Base-by-base conservation (phyloP, 2,329 filamentous ascomycete species). In the Fusarium veterinarium region DNA sequence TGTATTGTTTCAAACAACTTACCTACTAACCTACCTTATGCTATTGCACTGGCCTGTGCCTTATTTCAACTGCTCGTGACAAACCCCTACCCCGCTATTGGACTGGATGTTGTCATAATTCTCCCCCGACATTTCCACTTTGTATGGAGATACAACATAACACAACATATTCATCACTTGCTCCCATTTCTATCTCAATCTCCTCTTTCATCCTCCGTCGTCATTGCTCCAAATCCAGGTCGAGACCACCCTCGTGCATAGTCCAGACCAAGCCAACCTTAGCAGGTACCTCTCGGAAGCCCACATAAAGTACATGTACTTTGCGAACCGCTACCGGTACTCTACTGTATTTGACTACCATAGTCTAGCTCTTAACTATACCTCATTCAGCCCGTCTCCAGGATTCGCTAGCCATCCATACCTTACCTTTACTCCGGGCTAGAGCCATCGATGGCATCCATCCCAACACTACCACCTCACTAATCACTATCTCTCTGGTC, bases 331-430 rank as follows among this genome's bases (percentile, higher is more conserved):
- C 64, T 69, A 71, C 53, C 48, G 44, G 66, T 71, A 61, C 48
- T 48, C 45, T 31, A 58, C 52, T 51, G 38, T 66, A 42, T 28
- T 56, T 40, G 31, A 71, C 52, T 58, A 68, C 25, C 13, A 57
- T 30, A 57, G 69, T 56, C 61, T 69, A 73, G 71, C 67, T 71
- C 51, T 42, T 25, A 42, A 48, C 62, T 71, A 58, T 53, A 68
- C 69, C 68, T 57, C 56, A 69, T 72, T 55, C 60, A 74, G 67
- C 71, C 61, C 56, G 51, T 74, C 71, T 69, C 64, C 67, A 74
- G 71, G 67, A 67, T 74, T 74, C 71, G 68, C 68, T 67, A 62
- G 62, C 40, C 63, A 53, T 61, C 63, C 71, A 70, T 28, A 57
- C 40, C 23, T 57, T 33, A 30, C n/a, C 53, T 55, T 31, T 17